Conservation (phyloP, 1,284 basidiomycete genomes). For the Cystobasidium pallidum region DNA sequence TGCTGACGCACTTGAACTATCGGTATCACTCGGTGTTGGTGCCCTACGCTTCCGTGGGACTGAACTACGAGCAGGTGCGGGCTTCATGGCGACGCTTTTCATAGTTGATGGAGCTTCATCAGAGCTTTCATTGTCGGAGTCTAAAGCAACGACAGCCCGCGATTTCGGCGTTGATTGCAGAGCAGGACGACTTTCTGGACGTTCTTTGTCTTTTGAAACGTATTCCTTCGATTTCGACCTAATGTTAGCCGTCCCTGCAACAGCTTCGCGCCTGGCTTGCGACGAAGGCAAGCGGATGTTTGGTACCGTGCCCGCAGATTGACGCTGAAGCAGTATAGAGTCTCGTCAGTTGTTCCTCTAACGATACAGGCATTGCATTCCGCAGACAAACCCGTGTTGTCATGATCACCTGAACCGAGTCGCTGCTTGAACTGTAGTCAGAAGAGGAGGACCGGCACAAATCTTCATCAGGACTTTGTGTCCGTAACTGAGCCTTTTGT, state of each 20-base stretch:
- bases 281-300: neutral
- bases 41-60: neutral
- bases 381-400: neutral
- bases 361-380: neutral
- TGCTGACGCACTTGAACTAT: neutral
- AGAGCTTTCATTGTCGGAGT: neutral
- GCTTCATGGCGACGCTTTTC: neutral
- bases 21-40: neutral
- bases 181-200: neutral
- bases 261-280: neutral
- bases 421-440: slow-evolving; percentile 8
- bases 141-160: neutral
- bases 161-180: neutral
- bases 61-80: neutral
- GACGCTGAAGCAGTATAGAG: neutral
- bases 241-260: no score
- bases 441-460: slow-evolving; percentile 13
- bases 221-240: no score
- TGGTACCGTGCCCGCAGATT: neutral
- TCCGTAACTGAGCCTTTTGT: slow-evolving; percentile 13
- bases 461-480: slow-evolving; percentile 26
- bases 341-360: neutral
- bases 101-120: neutral
- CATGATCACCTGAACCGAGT: slow-evolving; percentile 22
- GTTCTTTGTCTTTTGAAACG: neutral